Evolutionary conservation across 495 filamentous ascomycete species (phyloP).

Genomic region (Hypoxylon perforatum): DNA sequence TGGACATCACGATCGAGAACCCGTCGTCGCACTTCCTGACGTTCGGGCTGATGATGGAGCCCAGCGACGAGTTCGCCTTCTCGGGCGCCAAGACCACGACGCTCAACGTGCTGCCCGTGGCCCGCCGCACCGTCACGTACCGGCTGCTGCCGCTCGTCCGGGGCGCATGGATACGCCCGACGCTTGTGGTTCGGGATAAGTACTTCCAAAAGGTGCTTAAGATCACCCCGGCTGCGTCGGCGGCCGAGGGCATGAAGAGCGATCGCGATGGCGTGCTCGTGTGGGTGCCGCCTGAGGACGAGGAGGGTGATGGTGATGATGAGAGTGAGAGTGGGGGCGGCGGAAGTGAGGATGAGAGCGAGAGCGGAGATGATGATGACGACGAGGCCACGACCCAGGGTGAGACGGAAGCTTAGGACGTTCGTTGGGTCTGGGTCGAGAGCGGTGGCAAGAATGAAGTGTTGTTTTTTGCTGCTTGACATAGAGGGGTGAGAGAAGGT

Average conservation of each 20-base stretch:
- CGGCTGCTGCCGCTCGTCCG: conserved; percentile 68
- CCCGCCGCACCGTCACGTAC: conserved; percentile 75
- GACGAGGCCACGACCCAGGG: not conserved
- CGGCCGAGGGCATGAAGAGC: conserved; percentile 75
- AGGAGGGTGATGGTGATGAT: conserved; percentile 39
- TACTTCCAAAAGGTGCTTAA: conserved; percentile 89
- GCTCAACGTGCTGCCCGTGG: conserved; percentile 79
- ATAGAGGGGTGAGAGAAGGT: not conserved
- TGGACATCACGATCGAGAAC: conserved; percentile 85
- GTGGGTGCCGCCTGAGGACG: conserved; percentile 67
- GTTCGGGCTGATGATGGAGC: conserved; percentile 91
- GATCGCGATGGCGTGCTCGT: conserved; percentile 78
- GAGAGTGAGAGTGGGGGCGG: conserved; percentile 11
- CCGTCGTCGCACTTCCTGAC: conserved; percentile 93
- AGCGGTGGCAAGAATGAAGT: not conserved
- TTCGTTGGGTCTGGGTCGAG: not conserved
- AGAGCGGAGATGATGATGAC: not conserved
- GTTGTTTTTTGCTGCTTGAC: not conserved
- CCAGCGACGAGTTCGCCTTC: conserved; percentile 91
- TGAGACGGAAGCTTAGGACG: not conserved
- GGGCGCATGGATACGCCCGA: conserved; percentile 76
- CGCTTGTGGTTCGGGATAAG: conserved; percentile 81
- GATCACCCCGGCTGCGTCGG: conserved; percentile 72
- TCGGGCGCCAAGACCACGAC: conserved; percentile 84
- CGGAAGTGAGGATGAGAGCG: not conserved